Base-by-base conservation (phyloP, 495 filamentous ascomycete genomes). In the Penicillium macrosclerotiorum region DNA sequence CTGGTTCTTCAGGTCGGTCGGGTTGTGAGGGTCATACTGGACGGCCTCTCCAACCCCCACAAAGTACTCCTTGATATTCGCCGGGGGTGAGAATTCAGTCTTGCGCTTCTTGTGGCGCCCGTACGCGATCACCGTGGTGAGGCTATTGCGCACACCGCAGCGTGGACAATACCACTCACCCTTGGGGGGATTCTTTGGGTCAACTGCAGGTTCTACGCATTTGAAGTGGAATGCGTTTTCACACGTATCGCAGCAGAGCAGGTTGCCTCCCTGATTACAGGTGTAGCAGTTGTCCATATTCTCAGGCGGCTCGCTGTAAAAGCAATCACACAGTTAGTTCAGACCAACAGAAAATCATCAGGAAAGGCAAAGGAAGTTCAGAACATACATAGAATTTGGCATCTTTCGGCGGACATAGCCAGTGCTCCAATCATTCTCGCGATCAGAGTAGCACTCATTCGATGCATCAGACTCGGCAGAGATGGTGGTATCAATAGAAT, bases 181-280 rank as follows among this genome's bases (percentile, higher is more conserved):
- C 25, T 86, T 78, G 30, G 85, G 83, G 36, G 80, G 74, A 40
- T 75, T 69, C 16, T 80, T 73, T 33, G 78, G 71, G 37, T 81
- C 73, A 51, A 90, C 67, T 4, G 89, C 86, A 42, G 92, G 90
- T 56, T 92, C 82, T 33, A 90, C 72, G 62, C 93, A 98, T 33
- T 72, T 72, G 58, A 90, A 89, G 63, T 98, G 93, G 66, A 90
- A 96, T 0, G 89, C 86, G 34, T 85, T 81, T 13, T 79, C 76
- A 70, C 93, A 98, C 36, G 85, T 85, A 64, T 97, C 93, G 64
- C 93, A 98, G 68, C 92, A 96, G 45, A 97, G 71, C 19, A 98
- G 72, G 40, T 84, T 75, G n/a, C 93, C 93, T 41, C 79, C 84
- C 30, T 82, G 81, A 52, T 83, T 80, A 66, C 93, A 98, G 8